These are phyloP conservation scores for Lepidopterella palustris DNA, from an alignment of 495 filamentous ascomycete species.

Conservation along the genomic window DNA sequence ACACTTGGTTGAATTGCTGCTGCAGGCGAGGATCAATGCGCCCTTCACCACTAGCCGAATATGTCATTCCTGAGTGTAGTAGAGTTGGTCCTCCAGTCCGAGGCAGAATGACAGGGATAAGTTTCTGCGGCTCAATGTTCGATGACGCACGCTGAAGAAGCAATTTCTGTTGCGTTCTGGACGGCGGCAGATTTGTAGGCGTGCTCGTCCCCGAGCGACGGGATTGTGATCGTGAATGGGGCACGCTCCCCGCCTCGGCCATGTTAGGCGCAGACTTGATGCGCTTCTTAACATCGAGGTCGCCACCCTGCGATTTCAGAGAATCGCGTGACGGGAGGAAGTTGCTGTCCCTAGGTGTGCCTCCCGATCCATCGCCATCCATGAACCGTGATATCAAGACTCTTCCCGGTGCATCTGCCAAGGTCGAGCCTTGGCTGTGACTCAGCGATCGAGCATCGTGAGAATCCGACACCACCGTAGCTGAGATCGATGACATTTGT, in stretches of 20 bases:
- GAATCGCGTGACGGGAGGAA: constrained; percentile 27
- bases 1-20: constrained; percentile 54
- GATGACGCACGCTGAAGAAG: constrained; percentile 63
- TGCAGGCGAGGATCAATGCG: constrained; percentile 44
- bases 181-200: constrained; percentile 43
- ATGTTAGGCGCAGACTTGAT: constrained; percentile 31
- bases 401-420: constrained; percentile 38
- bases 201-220: constrained; percentile 27
- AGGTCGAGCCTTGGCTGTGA: constrained; percentile 36
- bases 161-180: constrained; percentile 64
- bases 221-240: constrained; percentile 10
- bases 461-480: constrained; percentile 43
- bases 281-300: constrained; percentile 20
- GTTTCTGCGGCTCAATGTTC: constrained; percentile 49
- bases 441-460: constrained; percentile 37
- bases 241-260: constrained; percentile 7
- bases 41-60: constrained; percentile 35
- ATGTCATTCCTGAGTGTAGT: constrained; percentile 35
- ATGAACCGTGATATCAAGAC: constrained; percentile 35
- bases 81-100: constrained; percentile 34
- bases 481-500: constrained; percentile 53
- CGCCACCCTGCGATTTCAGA: constrained; percentile 10
- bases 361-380: constrained; percentile 27
- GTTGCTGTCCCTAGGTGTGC: constrained; percentile 28
- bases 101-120: constrained; percentile 39